Evolutionary conservation across 1,139 yeast genomes (phyloP).

Genomic region (Scheffersomyces stambukii): DNA sequence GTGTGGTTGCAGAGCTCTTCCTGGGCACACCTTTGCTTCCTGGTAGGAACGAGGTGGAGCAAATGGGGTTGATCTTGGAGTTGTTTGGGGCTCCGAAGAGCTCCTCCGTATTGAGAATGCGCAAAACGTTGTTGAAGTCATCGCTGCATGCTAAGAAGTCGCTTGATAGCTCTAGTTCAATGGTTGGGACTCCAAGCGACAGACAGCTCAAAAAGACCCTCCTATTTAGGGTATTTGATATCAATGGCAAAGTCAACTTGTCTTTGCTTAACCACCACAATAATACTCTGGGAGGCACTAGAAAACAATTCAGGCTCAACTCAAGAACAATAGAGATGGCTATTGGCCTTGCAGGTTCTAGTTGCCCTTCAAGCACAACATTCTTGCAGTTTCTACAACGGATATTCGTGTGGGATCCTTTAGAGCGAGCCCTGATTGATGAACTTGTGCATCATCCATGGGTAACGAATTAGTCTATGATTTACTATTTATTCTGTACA

Average conservation of each 20-base stretch:
- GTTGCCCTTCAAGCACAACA: slow-evolving; percentile 9
- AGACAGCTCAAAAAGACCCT: slow-evolving; percentile 27
- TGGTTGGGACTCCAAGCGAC: slow-evolving; percentile 13
- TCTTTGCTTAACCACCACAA: slow-evolving; percentile 21
- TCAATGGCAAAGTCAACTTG: slow-evolving; percentile 34
- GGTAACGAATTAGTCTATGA: slow-evolving; percentile 1
- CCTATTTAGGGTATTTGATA: slow-evolving; percentile 37
- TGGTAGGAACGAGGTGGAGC: slow-evolving; percentile 66
- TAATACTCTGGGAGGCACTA: slow-evolving; percentile 18
- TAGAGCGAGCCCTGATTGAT: slow-evolving; percentile 36
- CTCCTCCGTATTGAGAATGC: slow-evolving; percentile 19
- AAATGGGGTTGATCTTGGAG: slow-evolving; percentile 55
- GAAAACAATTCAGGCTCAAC: slow-evolving; percentile 24
- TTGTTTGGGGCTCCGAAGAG: slow-evolving; percentile 59
- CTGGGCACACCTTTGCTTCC: slow-evolving; percentile 68
- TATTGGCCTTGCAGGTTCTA: slow-evolving; percentile 34
- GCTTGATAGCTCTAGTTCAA: slow-evolving; percentile 1
- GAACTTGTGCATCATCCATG: slow-evolving; percentile 40
- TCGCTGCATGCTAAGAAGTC: slow-evolving; percentile 11
- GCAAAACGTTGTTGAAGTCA: slow-evolving; percentile 16
- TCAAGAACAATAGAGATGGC: slow-evolving; percentile 35
- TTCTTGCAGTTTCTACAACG: slow-evolving; percentile 32
- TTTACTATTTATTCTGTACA: slow-evolving; percentile 1
- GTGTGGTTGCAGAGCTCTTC: slow-evolving; percentile 62
- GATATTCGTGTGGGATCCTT: slow-evolving; percentile 56